phyloP scores from a whole-genome alignment of 192 early-diverging fungal genomes.

The Umbelopsis sp. region DNA sequence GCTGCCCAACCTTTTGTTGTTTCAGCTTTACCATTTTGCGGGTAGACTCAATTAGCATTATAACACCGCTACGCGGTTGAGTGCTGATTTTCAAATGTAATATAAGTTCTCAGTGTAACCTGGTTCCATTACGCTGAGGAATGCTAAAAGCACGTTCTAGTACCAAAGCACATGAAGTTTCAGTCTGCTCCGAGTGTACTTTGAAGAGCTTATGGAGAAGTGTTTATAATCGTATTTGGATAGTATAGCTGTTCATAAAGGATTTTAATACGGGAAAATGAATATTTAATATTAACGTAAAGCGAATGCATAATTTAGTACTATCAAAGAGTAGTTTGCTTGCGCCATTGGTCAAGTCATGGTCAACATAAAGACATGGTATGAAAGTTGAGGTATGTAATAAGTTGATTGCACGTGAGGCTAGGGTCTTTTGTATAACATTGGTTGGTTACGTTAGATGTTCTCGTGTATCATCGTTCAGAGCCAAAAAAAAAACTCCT shows the following conservation, averaged over 20 bases:
- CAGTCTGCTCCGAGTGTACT: not conserved
- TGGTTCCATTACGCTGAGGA: not conserved
- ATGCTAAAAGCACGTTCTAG: not conserved
- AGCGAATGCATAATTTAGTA: not conserved
- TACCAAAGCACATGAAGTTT: not conserved
- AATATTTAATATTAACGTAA: not conserved
- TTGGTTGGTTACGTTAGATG: not conserved
- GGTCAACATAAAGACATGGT: too few relatives aligned
- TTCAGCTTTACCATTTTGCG: constrained; percentile 9
- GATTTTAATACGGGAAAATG: too few relatives aligned
- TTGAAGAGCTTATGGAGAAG: too few relatives aligned
- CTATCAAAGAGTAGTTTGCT: too few relatives aligned
- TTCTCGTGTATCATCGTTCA: too few relatives aligned
- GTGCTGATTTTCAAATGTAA: constrained; percentile 5
- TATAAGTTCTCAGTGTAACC: constrained; percentile 15
- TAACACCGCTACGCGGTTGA: constrained; percentile 6
- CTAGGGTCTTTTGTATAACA: not conserved
- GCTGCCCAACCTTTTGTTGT: not conserved
- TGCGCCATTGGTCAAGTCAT: too few relatives aligned
- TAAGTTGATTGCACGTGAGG: not conserved
- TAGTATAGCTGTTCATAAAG: too few relatives aligned
- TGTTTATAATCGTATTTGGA: too few relatives aligned
- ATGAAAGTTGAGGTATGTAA: not conserved
- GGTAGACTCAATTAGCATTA: constrained; percentile 4
- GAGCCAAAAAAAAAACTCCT: not conserved